Base-by-base conservation (phyloP, 179 eudicot species). In the Corrigiola litoralis region DNA sequence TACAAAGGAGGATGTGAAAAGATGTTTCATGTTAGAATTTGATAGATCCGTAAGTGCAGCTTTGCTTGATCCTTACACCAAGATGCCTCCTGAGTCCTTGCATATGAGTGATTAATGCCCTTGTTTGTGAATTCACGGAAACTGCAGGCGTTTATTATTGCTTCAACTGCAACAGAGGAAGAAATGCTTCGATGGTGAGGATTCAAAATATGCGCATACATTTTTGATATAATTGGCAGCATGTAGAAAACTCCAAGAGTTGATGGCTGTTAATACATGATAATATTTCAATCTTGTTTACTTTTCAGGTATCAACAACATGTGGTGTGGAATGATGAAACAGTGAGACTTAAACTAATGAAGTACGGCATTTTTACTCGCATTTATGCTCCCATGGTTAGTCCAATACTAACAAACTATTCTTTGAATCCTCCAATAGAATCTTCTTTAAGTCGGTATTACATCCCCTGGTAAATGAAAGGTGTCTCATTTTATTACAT, bases 1-100 rank as follows among this genome's bases (percentile, higher is more conserved):
- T 72, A 88, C 88, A 10, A 84, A 83, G 70, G 91, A 83, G 13
- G 91, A 82, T 65, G 86, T 88, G 32, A 85, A 90, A 67, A 73
- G 90, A 78, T 90, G 97, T 76, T 88, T 90, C 71, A 88, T 90
- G 92, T 68, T 88, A 78, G 92, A 90, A 51, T 90, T 88, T 67
- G 97, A 90, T 79, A 78, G 95, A 88, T 64, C 80, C 45, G 97
- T 90, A 71, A 88, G 97, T 81, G 27, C 8, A 13, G 13, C 32
- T 58, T 13, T 38, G 7, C 24, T 48, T 48, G 31, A 25, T 51
- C 7, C 3, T n/a, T 28, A 33, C 48, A 2, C 38, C 9, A 2
- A 3, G 4, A 40, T 25, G 16, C 20, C 4, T 60, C 51, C 0
- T 40, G 12, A 41, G 1, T 6, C 37, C 9, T 3, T 29, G 16